Evolutionary conservation across 1,139 yeast species (phyloP).

Genomic region (Entelexis paramagnoliae): DNA sequence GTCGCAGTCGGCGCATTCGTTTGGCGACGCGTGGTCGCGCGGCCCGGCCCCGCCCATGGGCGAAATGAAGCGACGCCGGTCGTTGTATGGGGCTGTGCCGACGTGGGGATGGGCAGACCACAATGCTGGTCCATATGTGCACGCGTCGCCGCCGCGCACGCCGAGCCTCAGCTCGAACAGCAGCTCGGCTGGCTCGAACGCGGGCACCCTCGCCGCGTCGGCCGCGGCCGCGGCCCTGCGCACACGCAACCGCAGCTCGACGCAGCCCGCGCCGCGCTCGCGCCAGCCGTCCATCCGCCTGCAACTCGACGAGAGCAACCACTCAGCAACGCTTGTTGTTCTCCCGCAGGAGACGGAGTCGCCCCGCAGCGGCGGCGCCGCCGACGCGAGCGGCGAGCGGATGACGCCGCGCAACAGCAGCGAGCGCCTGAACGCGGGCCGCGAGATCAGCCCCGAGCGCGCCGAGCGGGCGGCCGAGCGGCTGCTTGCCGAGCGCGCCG

Average conservation of each 20-base stretch:
- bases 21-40: not conserved
- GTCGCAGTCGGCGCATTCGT: slow-evolving; percentile 5
- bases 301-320: slow-evolving; percentile 23
- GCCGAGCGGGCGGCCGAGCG: slow-evolving; percentile 17
- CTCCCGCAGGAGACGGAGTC: slow-evolving; percentile 11
- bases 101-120: slow-evolving; percentile 8
- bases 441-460: slow-evolving; percentile 12
- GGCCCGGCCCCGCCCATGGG: not conserved
- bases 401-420: slow-evolving; percentile 2
- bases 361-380: not conserved
- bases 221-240: slow-evolving; percentile 21
- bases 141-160: slow-evolving; percentile 5
- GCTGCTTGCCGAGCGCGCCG: slow-evolving; percentile 15
- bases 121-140: not conserved
- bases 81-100: slow-evolving; percentile 16
- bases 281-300: slow-evolving; percentile 23
- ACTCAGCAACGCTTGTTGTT: slow-evolving; percentile 23
- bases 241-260: slow-evolving; percentile 17
- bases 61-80: slow-evolving; percentile 19
- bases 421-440: not conserved
- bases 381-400: not conserved
- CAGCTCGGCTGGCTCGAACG: not conserved
- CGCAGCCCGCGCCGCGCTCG: slow-evolving; percentile 19
- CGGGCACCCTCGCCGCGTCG: slow-evolving; percentile 18
- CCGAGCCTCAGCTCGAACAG: slow-evolving; percentile 1